Conservation (phyloP, 176 grass and related monocot genomes). For the Carex parvula region DNA sequence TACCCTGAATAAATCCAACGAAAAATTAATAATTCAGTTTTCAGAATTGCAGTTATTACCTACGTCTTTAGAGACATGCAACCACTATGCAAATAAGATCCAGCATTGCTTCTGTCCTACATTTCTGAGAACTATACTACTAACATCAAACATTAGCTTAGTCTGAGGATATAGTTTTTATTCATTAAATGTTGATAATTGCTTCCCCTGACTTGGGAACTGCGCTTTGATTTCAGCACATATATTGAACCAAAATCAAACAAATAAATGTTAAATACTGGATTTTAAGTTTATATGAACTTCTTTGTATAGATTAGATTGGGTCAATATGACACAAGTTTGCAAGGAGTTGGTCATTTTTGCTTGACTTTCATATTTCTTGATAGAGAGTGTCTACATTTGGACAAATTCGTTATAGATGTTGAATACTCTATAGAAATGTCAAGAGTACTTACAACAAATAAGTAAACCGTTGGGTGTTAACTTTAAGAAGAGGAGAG, state of each 20-base stretch:
- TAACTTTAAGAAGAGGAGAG: neutral
- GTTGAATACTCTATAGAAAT: slow-evolving; percentile 5
- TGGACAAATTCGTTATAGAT: neutral
- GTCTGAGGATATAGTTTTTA: neutral
- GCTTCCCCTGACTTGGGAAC: no score
- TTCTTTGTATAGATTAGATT: neutral
- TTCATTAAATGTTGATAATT: neutral
- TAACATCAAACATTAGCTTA: neutral
- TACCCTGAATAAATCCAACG: no score
- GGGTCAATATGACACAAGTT: neutral
- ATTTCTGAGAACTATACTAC: slow-evolving; percentile 1
- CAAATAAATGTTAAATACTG: neutral
- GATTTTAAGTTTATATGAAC: neutral
- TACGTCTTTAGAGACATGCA: neutral
- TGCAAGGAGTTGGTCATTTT: neutral
- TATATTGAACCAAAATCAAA: neutral
- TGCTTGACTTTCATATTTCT: neutral
- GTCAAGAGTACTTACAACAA: neutral
- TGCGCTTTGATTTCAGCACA: neutral
- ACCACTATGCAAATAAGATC: neutral
- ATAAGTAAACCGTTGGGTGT: neutral
- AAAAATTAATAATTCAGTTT: no score
- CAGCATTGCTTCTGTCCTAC: neutral
- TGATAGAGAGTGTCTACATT: neutral
- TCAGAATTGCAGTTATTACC: neutral